Evolutionary conservation across 345 rosid species (phyloP), one percentile per base, ranked within the genome.

Genomic region (Sonneratia caseolaris): DNA sequence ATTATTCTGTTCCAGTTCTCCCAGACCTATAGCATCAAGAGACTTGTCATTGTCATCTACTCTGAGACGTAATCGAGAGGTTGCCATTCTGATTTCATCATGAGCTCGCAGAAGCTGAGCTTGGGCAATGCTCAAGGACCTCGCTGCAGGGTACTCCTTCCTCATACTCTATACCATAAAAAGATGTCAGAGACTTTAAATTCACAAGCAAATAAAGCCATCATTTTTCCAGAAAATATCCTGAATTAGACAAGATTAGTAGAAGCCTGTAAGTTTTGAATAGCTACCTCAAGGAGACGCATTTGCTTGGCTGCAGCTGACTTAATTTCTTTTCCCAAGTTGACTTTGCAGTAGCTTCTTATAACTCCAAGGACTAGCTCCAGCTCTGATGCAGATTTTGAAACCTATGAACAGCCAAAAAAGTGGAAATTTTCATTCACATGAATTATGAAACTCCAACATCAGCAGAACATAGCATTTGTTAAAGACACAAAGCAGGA

Each of bases 61-160:
- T 81, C 81, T 81, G 40, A 94, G 81, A 74, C 86, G 96, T 78
- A 94, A 79, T 72, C 98, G 83, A 71, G 91, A 85, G 74, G 93
- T 90, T 53, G 98, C 91, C 96, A 94, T 94, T 86, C 82, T 91
- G 78, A 94, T 83, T 81, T 91, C 97, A 71, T 94, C 97, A 66
- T 94, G 86, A 72, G 98, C 95, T 73, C 85, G 84, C 72, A 94
- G 85, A 79, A 87, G 78, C 68, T 91, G 86, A 73, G 96, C 96
- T 89, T 94, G 98, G 74, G 86, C 81, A 79, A 85, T 83, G 66
- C 95, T 88, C 84, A 94, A 83, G 74, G 82, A 79, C 83, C 98
- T 88, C 55, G 98, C 93, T 80, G 81, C 81, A 19, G 79, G 81
- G 77, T 91, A 87, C 76, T 94, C 98, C 88, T 91, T 91, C 73